phyloP scores from a whole-genome alignment of 192 early-diverging fungal genomes.

The Chytriomyces sp. region DNA sequence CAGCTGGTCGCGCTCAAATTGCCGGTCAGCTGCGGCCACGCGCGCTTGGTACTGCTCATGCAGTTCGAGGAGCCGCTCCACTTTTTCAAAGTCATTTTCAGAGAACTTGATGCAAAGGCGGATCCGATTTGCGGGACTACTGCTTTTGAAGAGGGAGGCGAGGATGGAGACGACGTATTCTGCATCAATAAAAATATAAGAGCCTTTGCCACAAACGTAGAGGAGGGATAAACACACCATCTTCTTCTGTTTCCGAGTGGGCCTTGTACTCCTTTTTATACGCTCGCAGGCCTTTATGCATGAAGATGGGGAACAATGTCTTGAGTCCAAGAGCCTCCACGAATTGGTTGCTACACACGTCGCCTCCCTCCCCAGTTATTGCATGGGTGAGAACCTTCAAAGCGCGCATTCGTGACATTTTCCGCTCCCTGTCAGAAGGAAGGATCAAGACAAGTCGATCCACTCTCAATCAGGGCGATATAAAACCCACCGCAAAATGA shows the following conservation, averaged over 20 bases:
- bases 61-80: constrained; percentile 82
- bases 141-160: constrained; percentile 70
- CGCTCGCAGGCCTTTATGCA: constrained; percentile 77
- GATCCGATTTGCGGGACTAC: constrained; percentile 60
- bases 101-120: constrained; percentile 84
- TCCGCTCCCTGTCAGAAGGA: constrained; percentile 61
- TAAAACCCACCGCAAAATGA: constrained; percentile 74
- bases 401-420: constrained; percentile 76
- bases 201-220: background rate
- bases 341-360: constrained; percentile 67
- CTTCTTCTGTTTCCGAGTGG: constrained; percentile 79
- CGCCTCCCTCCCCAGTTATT: constrained; percentile 43
- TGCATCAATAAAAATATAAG: no score
- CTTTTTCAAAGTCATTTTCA: constrained; percentile 75
- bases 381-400: constrained; percentile 83
- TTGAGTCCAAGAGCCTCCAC: constrained; percentile 83
- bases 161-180: constrained; percentile 88
- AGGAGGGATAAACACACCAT: constrained; percentile 47
- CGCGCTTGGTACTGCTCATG: constrained; percentile 68
- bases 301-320: constrained; percentile 83
- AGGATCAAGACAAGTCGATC: background rate
- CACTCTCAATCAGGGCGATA: background rate
- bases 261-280: constrained; percentile 79
- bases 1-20: constrained; percentile 41
- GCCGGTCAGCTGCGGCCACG: constrained; percentile 57